phyloP scores from a whole-genome alignment of 2,329 filamentous ascomycete species.

The Aureobasidium leucospermi region DNA sequence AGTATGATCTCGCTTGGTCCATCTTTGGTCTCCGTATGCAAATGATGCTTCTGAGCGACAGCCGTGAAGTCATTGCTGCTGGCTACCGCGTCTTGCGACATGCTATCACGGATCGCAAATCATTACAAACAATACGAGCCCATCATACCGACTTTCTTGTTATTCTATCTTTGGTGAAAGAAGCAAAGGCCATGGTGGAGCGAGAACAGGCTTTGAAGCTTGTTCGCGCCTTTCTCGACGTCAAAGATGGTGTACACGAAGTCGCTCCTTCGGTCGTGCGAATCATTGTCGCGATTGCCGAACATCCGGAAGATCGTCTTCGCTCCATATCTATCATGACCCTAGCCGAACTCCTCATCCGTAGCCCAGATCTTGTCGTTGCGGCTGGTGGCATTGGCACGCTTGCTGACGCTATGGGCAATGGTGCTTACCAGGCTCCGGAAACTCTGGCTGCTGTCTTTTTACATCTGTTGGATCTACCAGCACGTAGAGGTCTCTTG shows the following conservation, averaged over 20 bases:
- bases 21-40: constrained; percentile 92
- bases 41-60: constrained; percentile 91
- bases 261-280: constrained; percentile 80
- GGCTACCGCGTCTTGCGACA: constrained; percentile 91
- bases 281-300: constrained; percentile 83
- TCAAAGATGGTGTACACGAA: constrained; percentile 85
- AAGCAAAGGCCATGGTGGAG: constrained; percentile 94
- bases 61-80: constrained; percentile 88
- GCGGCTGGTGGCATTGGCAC: constrained; percentile 77
- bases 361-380: constrained; percentile 73
- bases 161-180: constrained; percentile 86
- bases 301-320: constrained; percentile 76
- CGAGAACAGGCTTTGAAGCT: constrained; percentile 96
- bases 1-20: constrained; percentile 94
- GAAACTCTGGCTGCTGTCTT: constrained; percentile 85
- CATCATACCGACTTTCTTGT: constrained; percentile 91
- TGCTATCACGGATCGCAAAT: constrained; percentile 85
- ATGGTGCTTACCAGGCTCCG: constrained; percentile 85
- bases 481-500: constrained; percentile 72
- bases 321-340: constrained; percentile 90
- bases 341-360: constrained; percentile 80
- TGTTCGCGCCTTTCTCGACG: constrained; percentile 86
- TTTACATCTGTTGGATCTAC: constrained; percentile 80
- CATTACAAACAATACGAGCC: constrained; percentile 76
- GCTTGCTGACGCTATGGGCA: constrained; percentile 83